Evolutionary conservation across 495 filamentous ascomycete species (phyloP), one percentile per base, ranked within the genome.

Genomic region (Friedmanniomyces simplex): DNA sequence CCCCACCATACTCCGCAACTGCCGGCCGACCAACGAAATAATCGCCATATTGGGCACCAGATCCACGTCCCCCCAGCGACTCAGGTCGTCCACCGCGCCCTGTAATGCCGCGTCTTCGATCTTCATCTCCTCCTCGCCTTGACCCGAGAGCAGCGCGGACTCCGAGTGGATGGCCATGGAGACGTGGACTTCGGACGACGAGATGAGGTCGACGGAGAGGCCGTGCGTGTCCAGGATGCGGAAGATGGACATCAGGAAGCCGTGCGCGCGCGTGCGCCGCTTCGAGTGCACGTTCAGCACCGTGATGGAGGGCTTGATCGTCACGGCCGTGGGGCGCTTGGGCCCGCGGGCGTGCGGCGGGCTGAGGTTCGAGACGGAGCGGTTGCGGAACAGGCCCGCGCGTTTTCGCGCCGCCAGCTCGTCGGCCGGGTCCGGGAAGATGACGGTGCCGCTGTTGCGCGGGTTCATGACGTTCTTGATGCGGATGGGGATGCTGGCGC

Each of bases 381-480:
- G 67, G 42, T 66, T 66, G 51, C 71, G 65, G 60, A 73, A 70
- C 39, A 72, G 64, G 24, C 52, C 47, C 7, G 68, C 53, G n/a
- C 63, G 75, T 53, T 76, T 73, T 10, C 74, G 72, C 0, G 73
- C 73, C 13, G 73, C 73, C 14, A 79, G 55, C 57, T 79, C 73
- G 21, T 74, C 73, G 12, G 68, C 62, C 1, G 75, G 51, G 37
- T 71, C 69, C 1, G 71, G 71, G 63, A 88, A 84, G 61, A 99
- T 90, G 52, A 95, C 76, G 26, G 93, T 99, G 49, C 93, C 93
- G 55, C 81, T 79, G 53, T 88, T 87, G 41, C 83, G 80, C 0
- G 94, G 89, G 64, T 96, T 96, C 74, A 94, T 91, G 67, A 97
- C 93, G 69, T 98, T 97, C 75, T 97, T 96, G 71, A 97, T 97